These are phyloP conservation scores for Chaetoscypha palmicola DNA, from an alignment of 2,329 filamentous ascomycete species.

Conservation along the genomic window DNA sequence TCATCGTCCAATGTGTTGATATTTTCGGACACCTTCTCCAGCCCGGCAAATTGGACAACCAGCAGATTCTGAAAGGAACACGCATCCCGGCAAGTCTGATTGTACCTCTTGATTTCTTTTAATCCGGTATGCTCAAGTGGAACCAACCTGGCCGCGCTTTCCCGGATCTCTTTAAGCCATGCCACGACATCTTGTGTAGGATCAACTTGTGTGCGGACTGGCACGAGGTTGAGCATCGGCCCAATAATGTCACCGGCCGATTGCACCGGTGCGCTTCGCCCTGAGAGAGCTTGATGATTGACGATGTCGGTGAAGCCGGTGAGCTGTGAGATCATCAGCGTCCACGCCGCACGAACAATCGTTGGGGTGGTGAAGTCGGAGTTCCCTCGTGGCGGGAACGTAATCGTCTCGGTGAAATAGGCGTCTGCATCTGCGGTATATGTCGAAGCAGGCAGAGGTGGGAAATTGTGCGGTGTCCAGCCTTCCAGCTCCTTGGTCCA, in stretches of 20 bases:
- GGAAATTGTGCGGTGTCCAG: neutral
- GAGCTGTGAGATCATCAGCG: neutral
- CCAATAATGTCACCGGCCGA: slow-evolving; percentile 37
- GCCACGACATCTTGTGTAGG: slow-evolving; percentile 29
- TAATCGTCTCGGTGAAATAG: too few species aligned
- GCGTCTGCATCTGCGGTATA: too few species aligned
- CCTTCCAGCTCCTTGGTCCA: neutral
- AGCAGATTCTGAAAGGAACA: slow-evolving; percentile 14
- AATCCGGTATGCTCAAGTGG: slow-evolving; percentile 41
- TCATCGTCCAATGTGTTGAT: too few species aligned
- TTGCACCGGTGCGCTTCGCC: slow-evolving; percentile 33
- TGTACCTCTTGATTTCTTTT: slow-evolving; percentile 13
- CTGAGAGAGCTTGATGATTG: slow-evolving; percentile 37
- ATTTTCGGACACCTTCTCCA: too few species aligned
- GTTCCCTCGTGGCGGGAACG: too few species aligned
- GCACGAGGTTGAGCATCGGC: slow-evolving; percentile 38
- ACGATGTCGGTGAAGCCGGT: neutral
- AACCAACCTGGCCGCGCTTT: slow-evolving; percentile 40
- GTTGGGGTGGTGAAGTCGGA: neutral
- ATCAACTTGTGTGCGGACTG: slow-evolving; percentile 32
- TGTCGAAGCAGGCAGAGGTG: neutral
- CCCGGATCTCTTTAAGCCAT: slow-evolving; percentile 41
- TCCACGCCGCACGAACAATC: neutral
- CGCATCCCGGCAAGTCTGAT: slow-evolving; percentile 5
- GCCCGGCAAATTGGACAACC: slow-evolving; percentile 14